A percentile compares a stretch with the other conserved stretches of the same genome.
These are phyloP conservation scores for Spizellomyces sp. DNA, from an alignment of 192 early-diverging fungal genomes.

Conservation along the genomic window DNA sequence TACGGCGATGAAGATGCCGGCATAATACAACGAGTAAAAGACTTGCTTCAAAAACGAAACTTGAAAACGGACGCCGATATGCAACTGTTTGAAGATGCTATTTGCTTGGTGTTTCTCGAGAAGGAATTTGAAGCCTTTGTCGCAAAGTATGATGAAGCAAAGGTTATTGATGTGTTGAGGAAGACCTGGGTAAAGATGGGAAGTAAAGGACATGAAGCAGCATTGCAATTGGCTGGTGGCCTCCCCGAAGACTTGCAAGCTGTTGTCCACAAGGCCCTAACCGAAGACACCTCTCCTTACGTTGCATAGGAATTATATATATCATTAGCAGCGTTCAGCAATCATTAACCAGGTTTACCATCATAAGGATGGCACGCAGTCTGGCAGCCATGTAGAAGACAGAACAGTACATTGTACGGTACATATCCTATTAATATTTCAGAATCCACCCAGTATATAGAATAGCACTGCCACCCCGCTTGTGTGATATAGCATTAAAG, in stretches of 20 bases:
- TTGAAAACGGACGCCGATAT: background rate
- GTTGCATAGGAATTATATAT: no score
- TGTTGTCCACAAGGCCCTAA: conserved; percentile 12
- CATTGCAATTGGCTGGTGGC: background rate
- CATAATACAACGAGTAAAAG: background rate
- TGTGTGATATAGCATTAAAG: no score
- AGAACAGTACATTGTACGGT: no score
- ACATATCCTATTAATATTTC: no score
- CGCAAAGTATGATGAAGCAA: background rate
- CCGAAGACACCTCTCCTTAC: background rate
- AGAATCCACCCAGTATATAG: no score
- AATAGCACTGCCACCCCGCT: no score
- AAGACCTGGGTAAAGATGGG: conserved; percentile 3
- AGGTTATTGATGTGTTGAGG: background rate
- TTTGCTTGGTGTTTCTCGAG: background rate
- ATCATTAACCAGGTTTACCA: no score
- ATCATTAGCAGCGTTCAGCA: no score
- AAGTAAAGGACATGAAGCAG: background rate
- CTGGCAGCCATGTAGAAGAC: no score
- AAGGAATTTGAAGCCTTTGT: conserved; percentile 1
- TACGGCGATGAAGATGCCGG: background rate
- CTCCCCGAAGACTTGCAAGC: background rate
- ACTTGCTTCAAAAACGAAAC: background rate
- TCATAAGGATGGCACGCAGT: no score
- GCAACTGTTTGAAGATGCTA: background rate